These are phyloP conservation scores for Pleomassaria siparia DNA, from an alignment of 2,329 filamentous ascomycete species.

Conservation along the genomic window DNA sequence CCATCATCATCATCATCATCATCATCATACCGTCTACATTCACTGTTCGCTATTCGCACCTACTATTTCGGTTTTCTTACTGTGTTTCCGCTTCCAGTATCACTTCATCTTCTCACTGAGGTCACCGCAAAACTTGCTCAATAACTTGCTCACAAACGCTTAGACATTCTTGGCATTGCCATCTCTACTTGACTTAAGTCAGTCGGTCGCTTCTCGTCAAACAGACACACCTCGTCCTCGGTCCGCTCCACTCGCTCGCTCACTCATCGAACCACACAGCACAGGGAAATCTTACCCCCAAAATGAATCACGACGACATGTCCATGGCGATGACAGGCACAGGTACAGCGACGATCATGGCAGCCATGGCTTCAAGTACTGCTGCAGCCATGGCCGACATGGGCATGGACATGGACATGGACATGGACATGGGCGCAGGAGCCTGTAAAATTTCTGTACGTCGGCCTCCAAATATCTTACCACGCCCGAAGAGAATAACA, in stretches of 20 bases:
- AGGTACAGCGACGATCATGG: conserved; percentile 20
- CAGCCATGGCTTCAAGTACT: conserved; percentile 22
- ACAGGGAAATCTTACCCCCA: too few relatives aligned
- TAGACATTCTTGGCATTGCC: not conserved
- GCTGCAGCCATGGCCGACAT: conserved; percentile 14
- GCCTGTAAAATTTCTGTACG: conserved; percentile 39
- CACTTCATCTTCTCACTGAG: not conserved
- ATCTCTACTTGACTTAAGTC: not conserved
- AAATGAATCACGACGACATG: not conserved
- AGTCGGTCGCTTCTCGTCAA: not conserved
- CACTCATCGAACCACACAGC: not conserved
- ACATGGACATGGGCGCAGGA: conserved; percentile 20
- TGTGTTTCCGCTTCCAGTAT: not conserved
- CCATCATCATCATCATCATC: too few relatives aligned
- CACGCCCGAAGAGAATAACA: not conserved
- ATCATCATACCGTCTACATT: too few relatives aligned
- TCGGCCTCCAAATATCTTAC: not conserved
- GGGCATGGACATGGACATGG: too few relatives aligned
- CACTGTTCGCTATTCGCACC: not conserved
- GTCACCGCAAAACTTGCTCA: conserved; percentile 1
- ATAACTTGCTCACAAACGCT: not conserved
- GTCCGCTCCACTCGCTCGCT: not conserved
- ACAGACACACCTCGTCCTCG: not conserved
- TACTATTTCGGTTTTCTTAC: not conserved
- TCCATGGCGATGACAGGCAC: conserved; percentile 15